A percentile compares a stretch with the other conserved stretches of the same genome.
These are phyloP conservation scores for Sophora flavescens DNA, from an alignment of 306 rosid genomes.

Conservation along the genomic window DNA sequence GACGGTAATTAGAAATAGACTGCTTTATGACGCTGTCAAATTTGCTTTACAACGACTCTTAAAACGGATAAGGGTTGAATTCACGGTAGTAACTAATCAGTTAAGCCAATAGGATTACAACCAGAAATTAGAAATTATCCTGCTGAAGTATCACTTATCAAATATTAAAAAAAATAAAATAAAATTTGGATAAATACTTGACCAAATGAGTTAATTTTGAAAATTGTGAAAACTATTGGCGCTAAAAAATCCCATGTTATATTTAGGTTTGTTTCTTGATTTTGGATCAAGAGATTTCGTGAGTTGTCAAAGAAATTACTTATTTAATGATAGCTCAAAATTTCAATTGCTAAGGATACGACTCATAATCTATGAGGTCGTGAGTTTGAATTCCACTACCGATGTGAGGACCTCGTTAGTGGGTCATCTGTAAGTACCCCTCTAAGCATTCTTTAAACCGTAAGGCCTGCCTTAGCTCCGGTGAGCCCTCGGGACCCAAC, in stretches of 20 bases:
- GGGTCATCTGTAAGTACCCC: too few relatives aligned
- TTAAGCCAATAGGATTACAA: slow-evolving; percentile 44
- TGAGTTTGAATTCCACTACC: too few relatives aligned
- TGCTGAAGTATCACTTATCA: not conserved
- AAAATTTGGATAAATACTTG: not conserved
- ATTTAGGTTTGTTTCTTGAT: too few relatives aligned
- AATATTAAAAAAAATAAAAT: not conserved
- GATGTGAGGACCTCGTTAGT: too few relatives aligned
- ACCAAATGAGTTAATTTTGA: not conserved
- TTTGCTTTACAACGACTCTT: slow-evolving; percentile 42
- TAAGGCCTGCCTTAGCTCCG: too few relatives aligned
- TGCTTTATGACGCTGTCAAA: slow-evolving; percentile 38
- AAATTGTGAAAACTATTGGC: not conserved
- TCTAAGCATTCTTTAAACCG: too few relatives aligned
- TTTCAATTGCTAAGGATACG: too few relatives aligned
- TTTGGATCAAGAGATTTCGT: too few relatives aligned
- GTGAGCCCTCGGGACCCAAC: too few relatives aligned
- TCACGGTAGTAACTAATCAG: slow-evolving; percentile 39
- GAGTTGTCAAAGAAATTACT: too few relatives aligned
- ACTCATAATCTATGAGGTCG: too few relatives aligned
- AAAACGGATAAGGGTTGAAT: slow-evolving; percentile 54
- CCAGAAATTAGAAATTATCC: slow-evolving; percentile 15
- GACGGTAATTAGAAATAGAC: not conserved
- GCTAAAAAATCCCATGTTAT: not conserved
- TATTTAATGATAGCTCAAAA: too few relatives aligned